Evolutionary conservation across 345 rosid species (phyloP).

Genomic region (Lepidium africanum): DNA sequence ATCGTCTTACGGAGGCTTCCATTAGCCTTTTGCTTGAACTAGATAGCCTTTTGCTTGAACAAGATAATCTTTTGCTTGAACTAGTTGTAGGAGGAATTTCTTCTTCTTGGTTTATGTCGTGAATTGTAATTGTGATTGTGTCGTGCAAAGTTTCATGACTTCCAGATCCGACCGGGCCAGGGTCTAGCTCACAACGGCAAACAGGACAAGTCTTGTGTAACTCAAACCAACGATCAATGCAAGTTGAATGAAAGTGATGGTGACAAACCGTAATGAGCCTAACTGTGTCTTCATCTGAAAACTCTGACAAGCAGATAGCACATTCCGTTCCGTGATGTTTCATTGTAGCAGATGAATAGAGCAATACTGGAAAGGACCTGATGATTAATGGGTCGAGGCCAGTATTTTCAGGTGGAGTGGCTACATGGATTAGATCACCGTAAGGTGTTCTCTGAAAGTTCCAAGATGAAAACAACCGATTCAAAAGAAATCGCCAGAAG

Average conservation of each 20-base stretch:
- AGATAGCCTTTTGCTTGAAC: conserved; percentile 33
- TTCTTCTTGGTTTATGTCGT: conserved; percentile 18
- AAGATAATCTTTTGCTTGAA: conserved; percentile 31
- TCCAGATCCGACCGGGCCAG: conserved; percentile 18
- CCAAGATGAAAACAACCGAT: conserved; percentile 38
- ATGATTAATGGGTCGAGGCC: conserved; percentile 61
- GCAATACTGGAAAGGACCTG: conserved; percentile 49
- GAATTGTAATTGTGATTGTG: conserved; percentile 14
- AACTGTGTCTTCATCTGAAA: conserved; percentile 52
- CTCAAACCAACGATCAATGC: conserved; percentile 83
- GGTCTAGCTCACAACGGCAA: conserved; percentile 65
- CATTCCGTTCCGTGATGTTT: conserved; percentile 61
- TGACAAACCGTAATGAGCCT: conserved; percentile 65
- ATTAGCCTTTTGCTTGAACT: conserved; percentile 32
- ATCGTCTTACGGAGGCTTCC: conserved; percentile 24
- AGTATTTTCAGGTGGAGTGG: not conserved
- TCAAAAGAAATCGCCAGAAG: conserved; percentile 52
- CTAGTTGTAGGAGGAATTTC: conserved; percentile 23
- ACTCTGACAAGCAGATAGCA: conserved; percentile 73
- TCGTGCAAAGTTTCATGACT: conserved; percentile 19
- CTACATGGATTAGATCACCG: conserved; percentile 14
- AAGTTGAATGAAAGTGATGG: conserved; percentile 70
- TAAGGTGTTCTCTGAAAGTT: conserved; percentile 34
- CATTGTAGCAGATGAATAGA: conserved; percentile 35
- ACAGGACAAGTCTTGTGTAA: conserved; percentile 85